Conservation (phyloP, 2,329 filamentous ascomycete genomes). For the Penicillium olsonii region DNA sequence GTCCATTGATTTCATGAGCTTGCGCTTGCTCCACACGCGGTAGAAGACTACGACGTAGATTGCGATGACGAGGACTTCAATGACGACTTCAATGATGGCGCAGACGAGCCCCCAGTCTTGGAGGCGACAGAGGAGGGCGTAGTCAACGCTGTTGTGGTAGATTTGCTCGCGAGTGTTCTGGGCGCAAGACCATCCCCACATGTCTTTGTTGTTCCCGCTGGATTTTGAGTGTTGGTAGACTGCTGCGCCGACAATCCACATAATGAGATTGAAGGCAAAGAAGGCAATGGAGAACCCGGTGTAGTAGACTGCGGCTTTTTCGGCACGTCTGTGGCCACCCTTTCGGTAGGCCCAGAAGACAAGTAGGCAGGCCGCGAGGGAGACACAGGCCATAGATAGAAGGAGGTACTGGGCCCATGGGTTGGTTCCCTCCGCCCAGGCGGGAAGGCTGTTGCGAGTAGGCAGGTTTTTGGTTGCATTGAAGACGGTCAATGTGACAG, state of each 20-base stretch:
- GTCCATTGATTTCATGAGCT: conserved; percentile 95
- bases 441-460: conserved; percentile 73
- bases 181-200: conserved; percentile 98
- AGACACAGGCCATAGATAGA: conserved; percentile 75
- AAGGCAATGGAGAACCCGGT: conserved; percentile 89
- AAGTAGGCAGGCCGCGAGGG: conserved; percentile 73
- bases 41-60: conserved; percentile 97
- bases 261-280: conserved; percentile 88
- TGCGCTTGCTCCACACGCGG: conserved; percentile 94
- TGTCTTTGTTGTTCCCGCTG: conserved; percentile 75
- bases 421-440: conserved; percentile 79
- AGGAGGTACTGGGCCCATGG: conserved; percentile 89
- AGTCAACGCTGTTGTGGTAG: conserved; percentile 80
- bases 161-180: conserved; percentile 78
- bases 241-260: conserved; percentile 87
- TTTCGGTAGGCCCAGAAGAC: conserved; percentile 86
- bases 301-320: conserved; percentile 94
- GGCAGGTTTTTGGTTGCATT: conserved; percentile 78
- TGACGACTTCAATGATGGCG: conserved; percentile 93
- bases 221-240: conserved; percentile 77
- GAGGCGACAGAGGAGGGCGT: conserved; percentile 86
- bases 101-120: conserved; percentile 95
- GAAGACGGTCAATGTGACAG: conserved; percentile 88
- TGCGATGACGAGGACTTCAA: conserved; percentile 86
- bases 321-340: conserved; percentile 82